Evolutionary conservation across 2,329 filamentous ascomycete genomes (phyloP), one percentile per base, ranked within the genome.

Genomic region (Pseudogymnoascus sp.): DNA sequence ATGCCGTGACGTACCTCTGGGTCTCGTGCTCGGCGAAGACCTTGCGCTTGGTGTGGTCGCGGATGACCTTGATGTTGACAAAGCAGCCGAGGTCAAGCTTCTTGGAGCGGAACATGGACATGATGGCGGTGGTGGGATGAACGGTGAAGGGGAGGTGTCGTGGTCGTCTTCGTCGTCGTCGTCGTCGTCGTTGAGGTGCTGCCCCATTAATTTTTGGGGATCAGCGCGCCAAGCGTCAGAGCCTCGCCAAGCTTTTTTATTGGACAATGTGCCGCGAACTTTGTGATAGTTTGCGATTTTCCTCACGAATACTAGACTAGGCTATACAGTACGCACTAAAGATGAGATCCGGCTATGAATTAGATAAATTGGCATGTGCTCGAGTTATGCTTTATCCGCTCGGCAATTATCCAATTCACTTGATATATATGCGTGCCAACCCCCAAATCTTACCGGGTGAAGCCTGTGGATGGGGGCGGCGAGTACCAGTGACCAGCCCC

Each of bases 1-100:
- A 8, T 7, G 26, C 8, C 6, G 16, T 16, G 38, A 29, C 67
- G 38, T 70, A 73, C 93, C 93, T 88, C 78, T 97, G 89, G 4
- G 92, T 86, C 80, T 99, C 95, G 73, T 88, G 81, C 74, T 91
- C 82, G 73, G 89, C 89, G 72, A 93, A 97, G 64, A 92, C 90
- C 79, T 96, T 93, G 72, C 95, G 89, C 85, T 97, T 99, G 63
- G 92, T 93, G 79, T 97, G 91, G 77, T 99, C 95, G 71, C 95
- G 91, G 74, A 99, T 89, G 69, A 90, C 84, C 69, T 88, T 88
- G 75, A 88, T 85, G 74, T 97, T 97, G 78, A 96, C 77, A 74
- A 90, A 96, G 74, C 91, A 91, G 75, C 89, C 87, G 69, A 97
- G 79, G 71, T 97, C 92, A 70, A 97, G 86, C 81, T 87, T 93